phyloP scores from a whole-genome alignment of 1,284 basidiomycete species.

The Peniophora sp. region DNA sequence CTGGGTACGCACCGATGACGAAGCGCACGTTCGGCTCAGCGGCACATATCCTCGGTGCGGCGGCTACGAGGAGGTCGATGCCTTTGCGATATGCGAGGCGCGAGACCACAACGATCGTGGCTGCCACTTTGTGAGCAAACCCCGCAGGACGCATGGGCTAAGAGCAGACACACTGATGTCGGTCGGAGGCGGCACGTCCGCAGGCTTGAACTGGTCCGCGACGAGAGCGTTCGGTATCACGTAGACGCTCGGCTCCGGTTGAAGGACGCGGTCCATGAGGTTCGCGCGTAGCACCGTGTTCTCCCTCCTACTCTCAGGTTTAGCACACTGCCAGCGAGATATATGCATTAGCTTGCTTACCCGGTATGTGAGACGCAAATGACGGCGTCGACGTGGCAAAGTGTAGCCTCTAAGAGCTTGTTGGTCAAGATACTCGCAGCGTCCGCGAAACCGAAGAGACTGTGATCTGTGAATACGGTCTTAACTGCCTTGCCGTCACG shows the following conservation, averaged over 20 bases:
- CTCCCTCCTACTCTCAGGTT: conserved; percentile 85
- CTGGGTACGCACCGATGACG: conserved; percentile 60
- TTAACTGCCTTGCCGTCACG: conserved; percentile 32
- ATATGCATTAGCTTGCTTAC: conserved; percentile 49
- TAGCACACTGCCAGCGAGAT: too few species aligned
- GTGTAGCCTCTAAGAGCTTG: conserved; percentile 81
- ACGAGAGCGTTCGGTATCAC: conserved; percentile 96
- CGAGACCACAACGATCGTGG: conserved; percentile 92
- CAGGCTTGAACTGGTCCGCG: conserved; percentile 78
- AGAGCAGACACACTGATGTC: conserved; percentile 48
- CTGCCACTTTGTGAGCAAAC: conserved; percentile 28
- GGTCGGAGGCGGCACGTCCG: conserved; percentile 28
- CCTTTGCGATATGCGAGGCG: conserved; percentile 97
- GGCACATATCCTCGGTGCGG: conserved; percentile 84
- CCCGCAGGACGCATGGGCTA: conserved; percentile 35
- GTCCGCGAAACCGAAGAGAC: conserved; percentile 92
- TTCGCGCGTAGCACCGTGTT: conserved; percentile 90
- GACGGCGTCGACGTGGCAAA: conserved; percentile 88
- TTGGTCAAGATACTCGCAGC: conserved; percentile 96
- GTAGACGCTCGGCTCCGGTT: conserved; percentile 42
- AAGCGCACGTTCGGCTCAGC: conserved; percentile 83
- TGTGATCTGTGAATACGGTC: conserved; percentile 96
- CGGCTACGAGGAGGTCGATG: conserved; percentile 89
- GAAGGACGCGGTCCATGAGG: conserved; percentile 23
- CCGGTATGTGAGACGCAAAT: conserved; percentile 98